Evolutionary conservation across 2,329 filamentous ascomycete species (phyloP).

Genomic region (Fusarium avenaceum): DNA sequence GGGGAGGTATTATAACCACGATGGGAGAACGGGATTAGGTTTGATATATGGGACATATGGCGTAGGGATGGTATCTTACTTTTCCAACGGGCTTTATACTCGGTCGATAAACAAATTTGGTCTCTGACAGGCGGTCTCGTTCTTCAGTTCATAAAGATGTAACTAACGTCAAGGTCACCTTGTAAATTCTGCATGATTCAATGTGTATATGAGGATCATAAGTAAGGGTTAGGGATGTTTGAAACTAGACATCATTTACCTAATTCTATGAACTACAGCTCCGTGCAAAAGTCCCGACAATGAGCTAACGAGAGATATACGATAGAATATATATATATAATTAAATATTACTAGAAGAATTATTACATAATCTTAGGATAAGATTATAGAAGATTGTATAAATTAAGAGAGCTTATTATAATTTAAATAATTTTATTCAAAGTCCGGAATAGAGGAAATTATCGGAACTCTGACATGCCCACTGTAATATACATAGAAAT

Average conservation of each 20-base stretch:
- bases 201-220: background rate
- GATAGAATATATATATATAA: too few relatives aligned
- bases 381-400: too few relatives aligned
- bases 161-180: background rate
- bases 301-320: too few relatives aligned
- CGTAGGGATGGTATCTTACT: background rate
- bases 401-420: too few relatives aligned
- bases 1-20: background rate
- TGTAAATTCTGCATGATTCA: background rate
- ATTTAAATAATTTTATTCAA: too few relatives aligned
- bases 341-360: too few relatives aligned
- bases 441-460: too few relatives aligned
- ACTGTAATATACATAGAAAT: too few relatives aligned
- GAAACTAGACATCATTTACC: background rate
- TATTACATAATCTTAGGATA: too few relatives aligned
- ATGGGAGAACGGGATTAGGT: conserved; percentile 9
- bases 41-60: background rate
- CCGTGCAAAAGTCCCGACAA: too few relatives aligned
- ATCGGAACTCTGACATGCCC: too few relatives aligned
- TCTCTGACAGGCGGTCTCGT: fast-evolving
- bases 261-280: too few relatives aligned
- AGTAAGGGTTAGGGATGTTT: background rate
- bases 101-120: background rate
- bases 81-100: background rate
- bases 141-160: background rate